phyloP scores from a whole-genome alignment of 2,329 filamentous ascomycete species.

The Fusarium multiceps region DNA sequence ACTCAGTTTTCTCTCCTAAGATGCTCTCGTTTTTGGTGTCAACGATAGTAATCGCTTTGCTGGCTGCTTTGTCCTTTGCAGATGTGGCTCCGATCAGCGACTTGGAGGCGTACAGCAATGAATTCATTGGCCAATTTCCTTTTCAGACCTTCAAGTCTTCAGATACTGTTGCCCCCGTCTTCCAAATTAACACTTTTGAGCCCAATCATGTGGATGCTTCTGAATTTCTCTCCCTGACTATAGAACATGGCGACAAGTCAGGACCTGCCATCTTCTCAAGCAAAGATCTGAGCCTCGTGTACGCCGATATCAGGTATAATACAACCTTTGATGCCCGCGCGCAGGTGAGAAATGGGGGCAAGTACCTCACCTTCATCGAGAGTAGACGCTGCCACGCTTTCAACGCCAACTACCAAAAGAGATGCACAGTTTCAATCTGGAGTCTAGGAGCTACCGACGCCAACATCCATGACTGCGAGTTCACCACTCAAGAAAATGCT shows the following conservation, averaged over 20 bases:
- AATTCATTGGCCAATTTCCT: slow-evolving; percentile 33
- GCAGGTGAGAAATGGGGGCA: slow-evolving; percentile 24
- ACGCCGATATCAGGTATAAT: slow-evolving; percentile 36
- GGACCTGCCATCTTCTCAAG: slow-evolving; percentile 42
- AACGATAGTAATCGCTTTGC: slow-evolving; percentile 1
- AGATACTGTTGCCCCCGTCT: slow-evolving; percentile 34
- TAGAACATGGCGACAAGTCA: slow-evolving; percentile 31
- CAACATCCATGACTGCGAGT: slow-evolving; percentile 43
- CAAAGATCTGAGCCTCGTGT: slow-evolving; percentile 40
- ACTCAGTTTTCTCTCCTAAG: neutral
- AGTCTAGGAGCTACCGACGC: slow-evolving; percentile 26
- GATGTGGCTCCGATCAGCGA: slow-evolving; percentile 31
- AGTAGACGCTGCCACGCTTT: slow-evolving; percentile 36
- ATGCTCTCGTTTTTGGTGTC: slow-evolving; percentile 22
- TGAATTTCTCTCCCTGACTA: slow-evolving; percentile 36
- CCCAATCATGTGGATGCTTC: slow-evolving; percentile 31
- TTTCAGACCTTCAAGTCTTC: slow-evolving; percentile 38
- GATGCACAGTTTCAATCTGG: slow-evolving; percentile 32
- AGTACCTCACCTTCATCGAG: slow-evolving; percentile 42
- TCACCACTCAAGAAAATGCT: slow-evolving; percentile 33
- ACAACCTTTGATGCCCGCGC: slow-evolving; percentile 38
- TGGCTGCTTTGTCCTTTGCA: slow-evolving; percentile 10
- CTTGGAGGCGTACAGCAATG: slow-evolving; percentile 31
- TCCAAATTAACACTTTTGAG: slow-evolving; percentile 39
- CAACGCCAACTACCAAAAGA: slow-evolving; percentile 37